Base-by-base conservation (phyloP, 2,329 filamentous ascomycete genomes). In the Botrytis squamosa region DNA sequence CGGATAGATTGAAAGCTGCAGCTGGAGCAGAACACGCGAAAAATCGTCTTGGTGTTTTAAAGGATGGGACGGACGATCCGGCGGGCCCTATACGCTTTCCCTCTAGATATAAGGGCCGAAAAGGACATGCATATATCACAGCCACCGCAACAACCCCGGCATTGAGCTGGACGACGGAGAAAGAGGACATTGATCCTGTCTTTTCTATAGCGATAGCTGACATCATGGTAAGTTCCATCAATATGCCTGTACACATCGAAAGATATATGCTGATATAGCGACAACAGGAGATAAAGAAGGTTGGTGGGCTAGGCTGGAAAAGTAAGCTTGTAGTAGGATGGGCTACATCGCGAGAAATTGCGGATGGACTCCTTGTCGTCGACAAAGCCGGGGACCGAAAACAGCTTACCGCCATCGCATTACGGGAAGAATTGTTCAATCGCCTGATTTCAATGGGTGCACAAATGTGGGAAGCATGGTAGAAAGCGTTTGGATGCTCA, bases 401-500 rank as follows among this genome's bases (percentile, higher is more conserved):
- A 74, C 88, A 88, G 70, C 81, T 96, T 3, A 97, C 92, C 10
- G 93, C 93, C 1, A 86, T 95, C 81, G 85, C 88, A 44, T 83
- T 92, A 79, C 83, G 93, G 57, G 92, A 96, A 78, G 92, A 95
- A 83, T 80, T 97, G 60, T 96, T 96, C 80, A 96, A 96, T 83
- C 88, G 93, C 25, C 81, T 95, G 72, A 84, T 94, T 73, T 89
- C 92, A 3, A 92, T 95, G 83, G 92, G 92, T 1, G 87, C 87
- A 22, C 93, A 96, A 86, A 94, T 94, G 85, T 96, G 93, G 93
- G 92, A 94, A 84, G 87, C 88, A 72, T 93, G 89, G 90, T 95
- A 79, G 55, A 70, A 16, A 29, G 25, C 12, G 42, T n/a, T 49
- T n/a, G 66, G n/a, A n/a, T 18, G 6, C 66, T 57, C 52, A 57